phyloP scores from a whole-genome alignment of 306 rosid species.

The Morella rubra region DNA sequence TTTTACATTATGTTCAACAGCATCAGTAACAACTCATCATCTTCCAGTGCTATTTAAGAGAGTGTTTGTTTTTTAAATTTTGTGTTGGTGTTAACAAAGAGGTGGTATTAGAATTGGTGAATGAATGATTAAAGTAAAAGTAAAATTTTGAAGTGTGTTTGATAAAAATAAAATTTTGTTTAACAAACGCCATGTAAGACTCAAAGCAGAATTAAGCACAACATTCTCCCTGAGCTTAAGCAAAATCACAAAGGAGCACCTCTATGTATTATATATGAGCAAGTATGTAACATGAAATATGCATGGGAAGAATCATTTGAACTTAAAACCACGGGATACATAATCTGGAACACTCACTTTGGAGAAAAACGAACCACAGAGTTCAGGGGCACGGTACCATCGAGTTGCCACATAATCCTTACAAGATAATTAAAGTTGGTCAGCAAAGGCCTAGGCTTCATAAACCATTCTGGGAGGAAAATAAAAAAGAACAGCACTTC shows the following conservation, averaged over 20 bases:
- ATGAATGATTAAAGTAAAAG: too few relatives aligned
- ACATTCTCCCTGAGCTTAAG: neutral
- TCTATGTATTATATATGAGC: neutral
- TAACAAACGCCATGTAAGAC: too few relatives aligned
- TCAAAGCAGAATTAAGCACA: neutral
- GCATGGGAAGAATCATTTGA: neutral
- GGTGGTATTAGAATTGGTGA: too few relatives aligned
- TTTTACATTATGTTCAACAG: constrained; percentile 2
- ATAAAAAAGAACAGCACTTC: neutral
- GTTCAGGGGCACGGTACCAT: constrained; percentile 85
- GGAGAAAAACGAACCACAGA: constrained; percentile 69
- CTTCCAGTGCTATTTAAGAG: neutral
- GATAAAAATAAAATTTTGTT: too few relatives aligned
- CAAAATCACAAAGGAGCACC: neutral
- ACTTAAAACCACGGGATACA: neutral
- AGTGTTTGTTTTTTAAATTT: too few relatives aligned
- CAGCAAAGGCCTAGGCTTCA: neutral
- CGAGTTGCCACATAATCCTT: constrained; percentile 76
- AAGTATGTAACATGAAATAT: neutral
- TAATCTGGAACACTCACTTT: constrained; percentile 36
- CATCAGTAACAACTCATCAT: neutral
- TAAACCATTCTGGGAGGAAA: neutral
- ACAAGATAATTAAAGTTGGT: constrained; percentile 14
- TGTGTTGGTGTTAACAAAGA: too few relatives aligned
- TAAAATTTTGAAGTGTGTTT: too few relatives aligned